Evolutionary conservation across 2,329 filamentous ascomycete species (phyloP).

Genomic region (Neurospora sp.): DNA sequence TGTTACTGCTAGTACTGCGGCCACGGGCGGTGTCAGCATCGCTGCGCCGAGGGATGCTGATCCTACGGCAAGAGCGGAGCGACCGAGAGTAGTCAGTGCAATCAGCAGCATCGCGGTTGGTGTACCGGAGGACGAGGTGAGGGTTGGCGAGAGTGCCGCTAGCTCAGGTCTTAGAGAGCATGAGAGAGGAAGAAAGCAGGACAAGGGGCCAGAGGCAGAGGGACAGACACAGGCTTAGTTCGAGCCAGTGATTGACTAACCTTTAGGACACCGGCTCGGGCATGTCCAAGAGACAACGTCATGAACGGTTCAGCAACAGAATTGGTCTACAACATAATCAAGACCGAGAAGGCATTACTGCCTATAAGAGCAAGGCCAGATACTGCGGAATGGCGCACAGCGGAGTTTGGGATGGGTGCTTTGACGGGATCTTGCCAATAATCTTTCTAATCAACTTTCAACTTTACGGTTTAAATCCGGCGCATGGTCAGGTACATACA

Average conservation of each 20-base stretch:
- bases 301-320: not conserved
- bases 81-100: slow-evolving; percentile 37
- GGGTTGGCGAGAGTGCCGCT: slow-evolving; percentile 53
- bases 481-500: not conserved
- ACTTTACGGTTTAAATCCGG: not conserved
- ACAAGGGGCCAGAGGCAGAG: not conserved
- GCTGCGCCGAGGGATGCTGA: slow-evolving; percentile 33
- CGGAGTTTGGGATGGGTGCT: not conserved
- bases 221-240: not conserved
- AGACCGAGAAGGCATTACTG: not conserved
- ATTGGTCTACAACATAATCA: not conserved
- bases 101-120: slow-evolving; percentile 41
- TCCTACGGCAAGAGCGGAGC: slow-evolving; percentile 21
- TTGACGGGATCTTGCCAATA: not conserved
- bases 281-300: not conserved
- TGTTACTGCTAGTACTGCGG: slow-evolving; percentile 20
- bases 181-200: not conserved
- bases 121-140: slow-evolving; percentile 49
- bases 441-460: not conserved
- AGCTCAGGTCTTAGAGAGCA: slow-evolving; percentile 29
- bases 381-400: not conserved
- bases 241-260: not conserved
- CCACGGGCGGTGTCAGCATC: slow-evolving; percentile 31
- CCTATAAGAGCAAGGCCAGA: not conserved
- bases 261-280: not conserved